These are phyloP conservation scores for Gynochthodes officinalis DNA, from an alignment of 257 asterid species.

Conservation along the genomic window DNA sequence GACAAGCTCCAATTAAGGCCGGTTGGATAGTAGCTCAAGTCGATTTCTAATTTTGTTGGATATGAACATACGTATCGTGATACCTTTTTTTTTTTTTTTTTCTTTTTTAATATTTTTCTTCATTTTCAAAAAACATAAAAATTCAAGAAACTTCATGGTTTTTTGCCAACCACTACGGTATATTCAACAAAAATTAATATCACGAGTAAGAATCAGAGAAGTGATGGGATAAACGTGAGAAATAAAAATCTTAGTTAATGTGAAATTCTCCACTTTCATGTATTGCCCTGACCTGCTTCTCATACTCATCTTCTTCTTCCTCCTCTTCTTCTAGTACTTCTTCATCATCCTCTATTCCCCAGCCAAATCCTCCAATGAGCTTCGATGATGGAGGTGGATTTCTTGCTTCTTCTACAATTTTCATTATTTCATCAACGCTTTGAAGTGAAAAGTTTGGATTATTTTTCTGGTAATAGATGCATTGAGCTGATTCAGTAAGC, in stretches of 20 bases:
- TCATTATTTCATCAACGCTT: constrained; percentile 33
- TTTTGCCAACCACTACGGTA: not conserved
- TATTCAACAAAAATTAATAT: not conserved
- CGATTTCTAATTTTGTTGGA: too few species aligned
- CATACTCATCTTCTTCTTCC: constrained; percentile 44
- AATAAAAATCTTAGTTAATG: constrained; percentile 21
- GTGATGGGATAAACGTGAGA: not conserved
- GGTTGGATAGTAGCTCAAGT: too few species aligned
- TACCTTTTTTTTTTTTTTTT: too few species aligned
- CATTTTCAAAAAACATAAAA: not conserved
- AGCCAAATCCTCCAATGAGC: constrained; percentile 54
- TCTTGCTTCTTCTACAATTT: constrained; percentile 47
- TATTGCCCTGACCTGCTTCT: constrained; percentile 66
- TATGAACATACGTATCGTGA: too few species aligned
- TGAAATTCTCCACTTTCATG: constrained; percentile 78
- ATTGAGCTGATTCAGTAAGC: constrained; percentile 39
- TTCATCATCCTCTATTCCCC: constrained; percentile 54
- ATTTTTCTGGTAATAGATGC: constrained; percentile 46
- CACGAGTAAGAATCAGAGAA: not conserved
- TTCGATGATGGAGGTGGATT: constrained; percentile 50
- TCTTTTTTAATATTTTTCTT: too few species aligned
- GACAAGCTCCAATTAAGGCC: too few species aligned
- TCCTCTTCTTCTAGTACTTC: constrained; percentile 46
- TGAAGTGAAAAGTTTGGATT: constrained; percentile 64
- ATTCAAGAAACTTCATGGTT: not conserved